Evolutionary conservation across 441 rosid genomes (phyloP).

Genomic region (Pelargonium cotyledonis): DNA sequence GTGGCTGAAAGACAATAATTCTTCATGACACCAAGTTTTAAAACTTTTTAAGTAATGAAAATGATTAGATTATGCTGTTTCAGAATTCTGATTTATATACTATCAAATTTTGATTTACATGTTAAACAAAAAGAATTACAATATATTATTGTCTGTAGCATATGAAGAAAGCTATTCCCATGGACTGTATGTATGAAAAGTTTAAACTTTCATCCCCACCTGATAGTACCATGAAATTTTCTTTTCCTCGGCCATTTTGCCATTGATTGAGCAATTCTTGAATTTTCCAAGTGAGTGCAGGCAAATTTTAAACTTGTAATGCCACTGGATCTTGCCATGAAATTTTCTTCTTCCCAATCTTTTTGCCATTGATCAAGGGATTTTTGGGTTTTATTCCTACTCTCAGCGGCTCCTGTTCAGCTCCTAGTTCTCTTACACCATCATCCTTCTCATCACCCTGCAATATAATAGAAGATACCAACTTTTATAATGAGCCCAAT

Average conservation of each 20-base stretch:
- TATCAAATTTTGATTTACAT: constrained; percentile 1
- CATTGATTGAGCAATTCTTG: constrained; percentile 21
- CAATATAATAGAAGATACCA: constrained; percentile 2
- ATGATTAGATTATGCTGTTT: neutral
- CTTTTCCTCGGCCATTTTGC: constrained; percentile 30
- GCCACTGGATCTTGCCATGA: constrained; percentile 6
- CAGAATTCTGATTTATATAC: neutral
- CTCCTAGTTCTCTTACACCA: constrained; percentile 7
- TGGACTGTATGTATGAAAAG: constrained; percentile 33
- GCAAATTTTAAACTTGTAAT: constrained; percentile 14
- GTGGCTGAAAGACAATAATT: too few relatives aligned
- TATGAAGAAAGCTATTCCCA: constrained; percentile 9
- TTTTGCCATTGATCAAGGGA: constrained; percentile 23
- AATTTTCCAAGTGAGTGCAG: constrained; percentile 30
- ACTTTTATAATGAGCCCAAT: neutral
- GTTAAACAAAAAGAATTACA: neutral
- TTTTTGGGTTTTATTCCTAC: constrained; percentile 22
- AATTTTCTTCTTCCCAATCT: constrained; percentile 31
- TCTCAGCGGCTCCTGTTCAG: constrained; percentile 8
- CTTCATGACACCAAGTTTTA: too few relatives aligned
- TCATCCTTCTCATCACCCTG: constrained; percentile 16
- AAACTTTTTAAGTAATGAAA: too few relatives aligned
- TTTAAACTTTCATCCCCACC: neutral
- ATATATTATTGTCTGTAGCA: neutral
- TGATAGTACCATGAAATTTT: constrained; percentile 15